Evolutionary conservation across 176 grass and related monocot species (phyloP).

Genomic region (Tuctoria greenei): DNA sequence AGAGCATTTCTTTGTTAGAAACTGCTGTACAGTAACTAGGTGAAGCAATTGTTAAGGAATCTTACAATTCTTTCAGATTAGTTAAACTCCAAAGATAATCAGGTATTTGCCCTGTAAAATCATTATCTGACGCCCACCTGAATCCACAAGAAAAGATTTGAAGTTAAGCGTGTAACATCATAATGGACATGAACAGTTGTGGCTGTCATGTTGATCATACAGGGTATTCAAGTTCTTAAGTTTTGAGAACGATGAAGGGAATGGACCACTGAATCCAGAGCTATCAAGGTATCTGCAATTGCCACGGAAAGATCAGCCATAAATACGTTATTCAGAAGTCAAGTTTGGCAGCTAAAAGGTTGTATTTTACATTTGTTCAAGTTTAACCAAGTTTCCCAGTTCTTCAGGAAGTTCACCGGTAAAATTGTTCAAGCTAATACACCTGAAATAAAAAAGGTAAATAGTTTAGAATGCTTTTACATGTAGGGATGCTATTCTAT

Average conservation of each 20-base stretch:
- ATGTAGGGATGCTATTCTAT: neutral
- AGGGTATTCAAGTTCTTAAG: slow-evolving; percentile 44
- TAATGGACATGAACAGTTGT: neutral
- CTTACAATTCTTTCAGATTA: slow-evolving; percentile 23
- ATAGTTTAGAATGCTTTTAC: neutral
- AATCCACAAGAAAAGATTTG: slow-evolving; percentile 10
- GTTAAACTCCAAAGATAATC: slow-evolving; percentile 7
- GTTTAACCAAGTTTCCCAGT: slow-evolving; percentile 53
- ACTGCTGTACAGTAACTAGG: neutral
- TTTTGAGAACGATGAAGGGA: slow-evolving; percentile 58
- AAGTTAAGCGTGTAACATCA: slow-evolving; percentile 6
- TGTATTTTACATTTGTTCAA: slow-evolving; percentile 20
- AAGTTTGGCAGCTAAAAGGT: too few species aligned
- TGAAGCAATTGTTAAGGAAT: neutral
- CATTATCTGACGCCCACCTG: slow-evolving; percentile 21
- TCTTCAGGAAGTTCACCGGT: slow-evolving; percentile 47
- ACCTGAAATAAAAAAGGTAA: slow-evolving; percentile 21
- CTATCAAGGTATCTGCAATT: slow-evolving; percentile 63
- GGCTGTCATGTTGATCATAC: slow-evolving; percentile 32
- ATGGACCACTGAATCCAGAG: slow-evolving; percentile 56
- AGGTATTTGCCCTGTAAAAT: slow-evolving; percentile 29
- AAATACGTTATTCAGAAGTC: neutral
- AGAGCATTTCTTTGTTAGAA: neutral
- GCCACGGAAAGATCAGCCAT: neutral
- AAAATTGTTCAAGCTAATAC: slow-evolving; percentile 48